phyloP scores from a whole-genome alignment of 768 basidiomycete genomes.

The Tubosaeta brunneosetosa region DNA sequence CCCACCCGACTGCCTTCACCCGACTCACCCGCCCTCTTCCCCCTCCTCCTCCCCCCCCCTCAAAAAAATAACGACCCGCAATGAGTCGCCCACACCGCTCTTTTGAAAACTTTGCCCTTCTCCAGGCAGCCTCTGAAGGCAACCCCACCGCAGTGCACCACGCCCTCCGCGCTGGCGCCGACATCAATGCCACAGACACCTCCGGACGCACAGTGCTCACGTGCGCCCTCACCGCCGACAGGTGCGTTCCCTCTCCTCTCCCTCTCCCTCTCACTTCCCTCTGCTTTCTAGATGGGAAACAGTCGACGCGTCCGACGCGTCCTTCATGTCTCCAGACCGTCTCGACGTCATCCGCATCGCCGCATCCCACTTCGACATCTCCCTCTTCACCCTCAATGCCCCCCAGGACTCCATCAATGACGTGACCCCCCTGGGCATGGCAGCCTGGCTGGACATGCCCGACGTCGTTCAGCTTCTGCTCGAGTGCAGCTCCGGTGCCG shows the following conservation, averaged over 20 bases:
- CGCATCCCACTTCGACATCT: conserved; percentile 51
- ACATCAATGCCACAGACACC: conserved; percentile 62
- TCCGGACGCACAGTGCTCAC: conserved; percentile 61
- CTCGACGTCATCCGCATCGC: conserved; percentile 55
- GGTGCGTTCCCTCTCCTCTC: conserved; percentile 39
- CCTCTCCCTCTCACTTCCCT: background rate
- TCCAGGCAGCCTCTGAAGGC: conserved; percentile 54
- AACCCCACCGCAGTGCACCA: conserved; percentile 49
- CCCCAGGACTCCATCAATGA: conserved; percentile 66
- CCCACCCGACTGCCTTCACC: background rate
- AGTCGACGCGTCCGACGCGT: conserved; percentile 67
- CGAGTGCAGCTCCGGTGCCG: conserved; percentile 53
- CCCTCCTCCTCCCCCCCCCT: background rate
- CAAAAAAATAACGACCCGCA: conserved; percentile 23
- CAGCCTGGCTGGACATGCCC: conserved; percentile 70
- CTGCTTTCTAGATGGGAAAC: conserved; percentile 53
- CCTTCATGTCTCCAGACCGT: conserved; percentile 54
- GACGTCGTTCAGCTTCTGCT: conserved; percentile 60
- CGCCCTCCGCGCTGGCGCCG: conserved; percentile 56
- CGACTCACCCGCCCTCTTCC: conserved; percentile 5
- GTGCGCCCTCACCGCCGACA: conserved; percentile 67
- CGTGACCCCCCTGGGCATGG: conserved; percentile 73
- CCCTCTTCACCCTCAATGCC: conserved; percentile 69
- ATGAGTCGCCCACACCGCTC: conserved; percentile 37
- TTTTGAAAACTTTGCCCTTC: conserved; percentile 42